A percentile compares a stretch with the other conserved stretches of the same genome.
Evolutionary conservation across 768 basidiomycete species (phyloP).

Genomic region (Tricholoma saponaceum): DNA sequence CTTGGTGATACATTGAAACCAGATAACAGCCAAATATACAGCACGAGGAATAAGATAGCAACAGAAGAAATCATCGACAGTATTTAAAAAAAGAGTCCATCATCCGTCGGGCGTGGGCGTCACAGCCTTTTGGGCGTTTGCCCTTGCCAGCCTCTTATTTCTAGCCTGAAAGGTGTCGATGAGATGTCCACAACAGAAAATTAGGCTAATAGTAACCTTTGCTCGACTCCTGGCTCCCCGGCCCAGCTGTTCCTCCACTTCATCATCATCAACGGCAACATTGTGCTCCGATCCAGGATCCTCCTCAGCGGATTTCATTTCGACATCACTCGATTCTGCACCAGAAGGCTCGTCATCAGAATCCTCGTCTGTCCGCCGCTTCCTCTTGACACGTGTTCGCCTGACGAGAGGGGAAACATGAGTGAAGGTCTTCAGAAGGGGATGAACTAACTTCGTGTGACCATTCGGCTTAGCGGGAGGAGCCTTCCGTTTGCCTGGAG

Average conservation of each 20-base stretch:
- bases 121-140: conserved; percentile 7
- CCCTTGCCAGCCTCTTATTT: conserved; percentile 11
- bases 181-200: neutral
- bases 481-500: conserved; percentile 51
- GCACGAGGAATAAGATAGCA: conserved; percentile 3
- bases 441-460: conserved; percentile 41
- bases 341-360: conserved; percentile 34
- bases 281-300: conserved; percentile 14
- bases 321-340: conserved; percentile 35
- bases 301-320: conserved; percentile 27
- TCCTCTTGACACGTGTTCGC: conserved; percentile 32
- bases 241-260: conserved; percentile 24
- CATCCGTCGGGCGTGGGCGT: conserved; percentile 10
- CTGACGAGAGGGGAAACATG: conserved; percentile 17
- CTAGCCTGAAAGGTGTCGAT: conserved; percentile 8
- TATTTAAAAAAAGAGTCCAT: neutral
- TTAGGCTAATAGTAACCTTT: conserved; percentile 11
- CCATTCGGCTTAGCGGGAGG: conserved; percentile 41
- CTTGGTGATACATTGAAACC: conserved; percentile 5
- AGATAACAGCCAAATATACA: conserved; percentile 8
- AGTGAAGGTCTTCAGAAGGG: conserved; percentile 1
- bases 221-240: conserved; percentile 23
- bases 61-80: neutral
- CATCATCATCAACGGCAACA: conserved; percentile 19
- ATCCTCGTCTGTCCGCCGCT: conserved; percentile 30